Evolutionary conservation across 2,329 filamentous ascomycete species (phyloP).

Genomic region (Daldinia sp.): DNA sequence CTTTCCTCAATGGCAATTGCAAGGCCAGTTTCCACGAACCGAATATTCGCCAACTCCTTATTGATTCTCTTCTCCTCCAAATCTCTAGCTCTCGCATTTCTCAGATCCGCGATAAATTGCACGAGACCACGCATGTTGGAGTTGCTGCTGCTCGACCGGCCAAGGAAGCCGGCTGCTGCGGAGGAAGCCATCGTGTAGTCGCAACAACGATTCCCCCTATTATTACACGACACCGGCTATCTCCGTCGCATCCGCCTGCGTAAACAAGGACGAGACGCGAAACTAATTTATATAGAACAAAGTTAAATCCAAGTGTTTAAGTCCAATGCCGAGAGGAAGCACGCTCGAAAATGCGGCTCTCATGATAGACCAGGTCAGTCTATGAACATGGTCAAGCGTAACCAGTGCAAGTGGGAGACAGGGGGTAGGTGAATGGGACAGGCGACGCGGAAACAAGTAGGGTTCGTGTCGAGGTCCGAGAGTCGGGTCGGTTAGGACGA

Average conservation of each 20-base stretch:
- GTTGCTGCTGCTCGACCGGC: conserved; percentile 73
- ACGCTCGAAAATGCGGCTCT: conserved; percentile 51
- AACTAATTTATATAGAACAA: conserved; percentile 33
- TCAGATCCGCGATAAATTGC: conserved; percentile 96
- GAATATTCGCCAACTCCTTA: conserved; percentile 98
- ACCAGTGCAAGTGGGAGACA: conserved; percentile 30
- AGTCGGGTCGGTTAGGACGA: conserved; percentile 15
- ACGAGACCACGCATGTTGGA: conserved; percentile 86
- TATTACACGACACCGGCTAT: conserved; percentile 38
- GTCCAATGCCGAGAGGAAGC: conserved; percentile 47
- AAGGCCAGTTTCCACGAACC: conserved; percentile 60
- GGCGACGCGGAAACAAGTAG: conserved; percentile 23
- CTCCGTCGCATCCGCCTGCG: conserved; percentile 42
- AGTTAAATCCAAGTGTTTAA: conserved; percentile 20
- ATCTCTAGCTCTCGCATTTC: conserved; percentile 94
- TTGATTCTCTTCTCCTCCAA: conserved; percentile 99
- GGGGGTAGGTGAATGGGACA: conserved; percentile 20
- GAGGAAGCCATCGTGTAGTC: conserved; percentile 64
- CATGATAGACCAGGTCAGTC: conserved; percentile 50
- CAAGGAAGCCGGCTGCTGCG: conserved; percentile 69
- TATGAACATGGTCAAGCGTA: conserved; percentile 50
- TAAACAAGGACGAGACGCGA: conserved; percentile 28
- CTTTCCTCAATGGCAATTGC: conserved; percentile 26
- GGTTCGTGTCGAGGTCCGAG: conserved; percentile 17
- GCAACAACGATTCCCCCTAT: conserved; percentile 40